These are phyloP conservation scores for Picea abies DNA, from an alignment of 83 land plant species.

Conservation along the genomic window DNA sequence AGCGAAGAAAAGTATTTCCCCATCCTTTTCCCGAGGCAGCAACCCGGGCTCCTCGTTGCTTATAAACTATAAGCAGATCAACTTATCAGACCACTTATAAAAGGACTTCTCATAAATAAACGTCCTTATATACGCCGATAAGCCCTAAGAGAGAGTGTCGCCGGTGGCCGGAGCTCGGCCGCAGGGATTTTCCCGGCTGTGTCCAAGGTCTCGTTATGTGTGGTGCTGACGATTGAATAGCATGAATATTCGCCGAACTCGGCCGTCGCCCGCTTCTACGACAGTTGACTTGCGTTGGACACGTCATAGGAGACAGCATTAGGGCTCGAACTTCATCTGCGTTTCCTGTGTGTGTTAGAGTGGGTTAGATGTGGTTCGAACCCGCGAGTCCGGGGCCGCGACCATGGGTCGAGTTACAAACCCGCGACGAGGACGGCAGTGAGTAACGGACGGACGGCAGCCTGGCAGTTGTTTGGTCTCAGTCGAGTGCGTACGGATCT, in stretches of 20 bases:
- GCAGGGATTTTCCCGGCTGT: not conserved
- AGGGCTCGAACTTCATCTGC: no score
- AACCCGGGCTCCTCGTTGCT: constrained; percentile 5
- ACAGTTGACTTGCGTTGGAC: not conserved
- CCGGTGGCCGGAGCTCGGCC: not conserved
- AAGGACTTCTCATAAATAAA: not conserved
- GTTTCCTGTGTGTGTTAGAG: no score
- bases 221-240: not conserved
- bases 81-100: not conserved
- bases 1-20: constrained; percentile 1
- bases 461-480: not conserved
- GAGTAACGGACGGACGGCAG: not conserved
- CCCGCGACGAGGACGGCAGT: not conserved
- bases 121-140: not conserved
- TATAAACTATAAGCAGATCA: not conserved
- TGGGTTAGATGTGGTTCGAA: not conserved
- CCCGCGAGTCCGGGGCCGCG: not conserved
- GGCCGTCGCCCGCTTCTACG: not conserved
- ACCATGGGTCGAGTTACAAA: not conserved
- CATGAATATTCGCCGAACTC: not conserved
- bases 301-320: not conserved
- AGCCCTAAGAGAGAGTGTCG: no score
- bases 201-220: no score
- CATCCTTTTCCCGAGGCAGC: constrained; percentile 16
- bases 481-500: not conserved